These are phyloP conservation scores for Cryphonectria radicalis DNA, from an alignment of 2,329 filamentous ascomycete genomes.

Conservation along the genomic window DNA sequence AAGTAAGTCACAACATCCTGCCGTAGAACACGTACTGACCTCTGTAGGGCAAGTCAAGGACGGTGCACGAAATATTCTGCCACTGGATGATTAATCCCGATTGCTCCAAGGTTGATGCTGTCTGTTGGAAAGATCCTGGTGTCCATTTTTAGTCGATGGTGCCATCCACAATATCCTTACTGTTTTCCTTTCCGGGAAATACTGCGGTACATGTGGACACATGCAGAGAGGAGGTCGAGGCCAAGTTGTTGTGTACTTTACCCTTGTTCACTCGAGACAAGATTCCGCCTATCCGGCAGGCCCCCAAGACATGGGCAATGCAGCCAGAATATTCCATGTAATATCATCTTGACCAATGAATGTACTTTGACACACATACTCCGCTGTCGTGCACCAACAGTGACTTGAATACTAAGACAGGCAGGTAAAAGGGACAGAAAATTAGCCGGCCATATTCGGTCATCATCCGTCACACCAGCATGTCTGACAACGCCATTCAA, in stretches of 20 bases:
- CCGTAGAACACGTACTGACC: neutral
- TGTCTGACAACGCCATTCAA: neutral
- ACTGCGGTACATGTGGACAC: neutral
- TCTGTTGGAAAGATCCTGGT: too few relatives aligned
- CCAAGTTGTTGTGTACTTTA: neutral
- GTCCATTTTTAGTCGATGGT: neutral
- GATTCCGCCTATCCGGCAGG: constrained; percentile 19
- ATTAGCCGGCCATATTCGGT: neutral
- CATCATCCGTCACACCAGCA: neutral
- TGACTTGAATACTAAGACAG: constrained; percentile 15
- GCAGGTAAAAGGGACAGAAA: neutral
- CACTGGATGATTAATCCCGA: constrained; percentile 14
- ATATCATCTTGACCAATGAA: neutral
- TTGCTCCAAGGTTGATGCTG: neutral
- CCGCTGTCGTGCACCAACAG: neutral
- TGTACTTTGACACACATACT: neutral
- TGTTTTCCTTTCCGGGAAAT: neutral
- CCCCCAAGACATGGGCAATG: constrained; percentile 1
- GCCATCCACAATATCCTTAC: neutral
- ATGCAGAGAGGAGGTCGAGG: neutral
- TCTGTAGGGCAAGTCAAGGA: constrained; percentile 19
- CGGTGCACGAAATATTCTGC: constrained; percentile 22
- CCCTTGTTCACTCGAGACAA: neutral
- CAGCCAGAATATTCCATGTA: constrained; percentile 8
- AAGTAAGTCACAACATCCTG: neutral